A percentile compares a stretch with the other conserved stretches of the same genome.
phyloP scores from a whole-genome alignment of 805 yeast species.

The Cyberlindnera veronae region DNA sequence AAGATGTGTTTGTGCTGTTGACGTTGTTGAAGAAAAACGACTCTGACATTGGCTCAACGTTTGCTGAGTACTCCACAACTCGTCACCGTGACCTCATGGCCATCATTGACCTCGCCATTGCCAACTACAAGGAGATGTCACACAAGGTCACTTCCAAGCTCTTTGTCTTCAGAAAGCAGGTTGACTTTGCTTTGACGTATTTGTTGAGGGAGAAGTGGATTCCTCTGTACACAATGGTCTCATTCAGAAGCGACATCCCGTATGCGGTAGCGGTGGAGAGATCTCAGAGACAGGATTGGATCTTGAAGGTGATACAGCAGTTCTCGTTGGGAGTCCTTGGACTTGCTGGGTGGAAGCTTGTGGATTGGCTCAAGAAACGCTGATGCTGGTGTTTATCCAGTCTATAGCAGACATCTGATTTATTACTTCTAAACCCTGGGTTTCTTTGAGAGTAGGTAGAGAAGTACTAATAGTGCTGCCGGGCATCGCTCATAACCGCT shows the following conservation, averaged over 20 bases:
- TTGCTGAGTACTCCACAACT: constrained; percentile 16
- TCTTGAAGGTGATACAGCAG: constrained; percentile 35
- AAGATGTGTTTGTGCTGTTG: constrained; percentile 73
- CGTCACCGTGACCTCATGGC: constrained; percentile 69
- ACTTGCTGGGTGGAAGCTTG: constrained; percentile 3
- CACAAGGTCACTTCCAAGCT: constrained; percentile 62
- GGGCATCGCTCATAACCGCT: too few relatives aligned
- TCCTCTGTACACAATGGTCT: constrained; percentile 89
- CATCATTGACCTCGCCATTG: constrained; percentile 73
- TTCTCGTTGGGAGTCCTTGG: constrained; percentile 1
- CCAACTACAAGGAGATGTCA: constrained; percentile 85
- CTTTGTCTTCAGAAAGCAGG: constrained; percentile 60
- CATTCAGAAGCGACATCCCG: constrained; percentile 79
- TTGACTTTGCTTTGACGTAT: constrained; percentile 64
- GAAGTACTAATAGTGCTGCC: too few relatives aligned
- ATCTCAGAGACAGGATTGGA: constrained; percentile 50
- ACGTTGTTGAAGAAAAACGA: constrained; percentile 27
- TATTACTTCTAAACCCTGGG: too few relatives aligned
- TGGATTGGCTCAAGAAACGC: constrained; percentile 3
- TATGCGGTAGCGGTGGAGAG: constrained; percentile 64
- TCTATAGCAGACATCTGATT: too few relatives aligned
- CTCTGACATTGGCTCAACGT: constrained; percentile 4
- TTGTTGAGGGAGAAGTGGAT: constrained; percentile 64
- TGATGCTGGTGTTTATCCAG: too few relatives aligned
- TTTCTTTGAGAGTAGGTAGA: too few relatives aligned